A percentile compares a stretch with the other conserved stretches of the same genome.
Evolutionary conservation across 495 filamentous ascomycete genomes (phyloP).

Genomic region (Cairneyella variabilis): DNA sequence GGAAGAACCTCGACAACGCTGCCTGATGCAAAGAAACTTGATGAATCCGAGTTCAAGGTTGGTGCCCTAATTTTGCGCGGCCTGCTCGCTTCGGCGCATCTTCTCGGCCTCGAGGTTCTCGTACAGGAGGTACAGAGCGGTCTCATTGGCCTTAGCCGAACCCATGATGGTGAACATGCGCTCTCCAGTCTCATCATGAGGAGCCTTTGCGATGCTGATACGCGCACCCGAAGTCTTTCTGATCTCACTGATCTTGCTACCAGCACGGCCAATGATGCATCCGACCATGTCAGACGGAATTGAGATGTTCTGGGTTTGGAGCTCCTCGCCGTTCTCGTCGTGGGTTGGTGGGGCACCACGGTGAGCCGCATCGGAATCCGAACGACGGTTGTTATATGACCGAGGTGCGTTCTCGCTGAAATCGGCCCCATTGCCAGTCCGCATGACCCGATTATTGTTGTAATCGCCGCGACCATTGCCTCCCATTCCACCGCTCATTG

Average conservation of each 20-base stretch:
- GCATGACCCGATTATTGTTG: slow-evolving; percentile 70
- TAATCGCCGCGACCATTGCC: slow-evolving; percentile 44
- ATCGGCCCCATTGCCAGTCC: slow-evolving; percentile 95
- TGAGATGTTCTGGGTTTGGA: slow-evolving; percentile 98
- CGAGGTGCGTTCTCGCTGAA: slow-evolving; percentile 77
- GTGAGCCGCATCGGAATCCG: slow-evolving; percentile 70
- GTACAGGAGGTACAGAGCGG: slow-evolving; percentile 91
- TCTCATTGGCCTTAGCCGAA: slow-evolving; percentile 85
- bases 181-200: slow-evolving; percentile 96
- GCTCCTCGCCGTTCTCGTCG: slow-evolving; percentile 93
- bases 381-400: slow-evolving; percentile 64
- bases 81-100: slow-evolving; percentile 77
- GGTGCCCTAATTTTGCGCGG: slow-evolving; percentile 58
- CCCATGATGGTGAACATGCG: slow-evolving; percentile 99
- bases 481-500: slow-evolving; percentile 37
- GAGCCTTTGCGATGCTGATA: slow-evolving; percentile 97
- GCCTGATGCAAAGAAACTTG: slow-evolving; percentile 30
- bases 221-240: slow-evolving; percentile 91
- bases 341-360: slow-evolving; percentile 74
- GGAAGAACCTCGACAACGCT: slow-evolving; percentile 28
- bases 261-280: slow-evolving; percentile 93
- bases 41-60: slow-evolving; percentile 16
- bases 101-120: slow-evolving; percentile 99
- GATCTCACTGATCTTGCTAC: slow-evolving; percentile 97
- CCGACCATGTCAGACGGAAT: slow-evolving; percentile 99